Conservation (phyloP, 257 asterid genomes). For the Handroanthus guayacan region DNA sequence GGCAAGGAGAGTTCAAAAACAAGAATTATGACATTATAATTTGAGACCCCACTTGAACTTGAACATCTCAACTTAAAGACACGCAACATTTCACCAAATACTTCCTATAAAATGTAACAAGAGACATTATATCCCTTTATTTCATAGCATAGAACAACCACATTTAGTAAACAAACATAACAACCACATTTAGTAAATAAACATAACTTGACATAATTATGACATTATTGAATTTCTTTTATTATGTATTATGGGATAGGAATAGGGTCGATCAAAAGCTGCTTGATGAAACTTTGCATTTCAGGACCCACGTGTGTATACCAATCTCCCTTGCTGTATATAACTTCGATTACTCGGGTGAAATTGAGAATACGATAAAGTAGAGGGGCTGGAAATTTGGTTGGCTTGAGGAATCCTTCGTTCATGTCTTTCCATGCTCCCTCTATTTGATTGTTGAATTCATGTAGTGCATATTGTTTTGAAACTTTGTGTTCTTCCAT, state of each 20-base stretch:
- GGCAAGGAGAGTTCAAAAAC: slow-evolving; percentile 20
- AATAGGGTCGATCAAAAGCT: slow-evolving; percentile 30
- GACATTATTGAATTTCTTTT: background rate
- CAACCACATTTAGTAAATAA: too few relatives aligned
- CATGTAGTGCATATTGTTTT: slow-evolving; percentile 14
- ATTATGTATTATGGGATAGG: background rate
- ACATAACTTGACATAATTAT: background rate
- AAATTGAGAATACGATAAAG: slow-evolving; percentile 40
- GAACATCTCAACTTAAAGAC: too few relatives aligned
- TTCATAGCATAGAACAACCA: background rate
- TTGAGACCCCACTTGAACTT: too few relatives aligned
- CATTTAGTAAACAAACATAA: background rate
- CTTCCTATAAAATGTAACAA: too few relatives aligned
- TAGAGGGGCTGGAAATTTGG: slow-evolving; percentile 21
- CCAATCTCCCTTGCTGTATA: slow-evolving; percentile 39
- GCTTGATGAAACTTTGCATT: slow-evolving; percentile 30
- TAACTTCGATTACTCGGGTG: slow-evolving; percentile 26
- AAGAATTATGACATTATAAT: background rate
- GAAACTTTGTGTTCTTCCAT: slow-evolving; percentile 29
- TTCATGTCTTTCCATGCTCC: slow-evolving; percentile 47
- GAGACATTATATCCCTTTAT: background rate
- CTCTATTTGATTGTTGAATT: slow-evolving; percentile 34
- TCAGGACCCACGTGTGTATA: slow-evolving; percentile 38
- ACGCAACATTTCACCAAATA: too few relatives aligned
- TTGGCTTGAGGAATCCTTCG: background rate